phyloP scores from a whole-genome alignment of 192 early-diverging fungal species.

The Entophlyctis luteolus region DNA sequence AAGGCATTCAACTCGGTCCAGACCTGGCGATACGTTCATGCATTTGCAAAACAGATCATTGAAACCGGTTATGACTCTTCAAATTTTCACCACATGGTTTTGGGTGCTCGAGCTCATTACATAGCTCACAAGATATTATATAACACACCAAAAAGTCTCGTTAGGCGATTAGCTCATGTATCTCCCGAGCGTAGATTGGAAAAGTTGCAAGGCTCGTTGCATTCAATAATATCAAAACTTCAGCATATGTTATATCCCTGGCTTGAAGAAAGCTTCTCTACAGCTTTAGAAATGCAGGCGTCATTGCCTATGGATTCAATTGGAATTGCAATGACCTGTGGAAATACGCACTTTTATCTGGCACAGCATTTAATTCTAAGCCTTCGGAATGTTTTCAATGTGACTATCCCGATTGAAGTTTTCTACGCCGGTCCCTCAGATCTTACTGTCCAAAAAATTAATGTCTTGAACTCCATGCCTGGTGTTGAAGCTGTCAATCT shows the following conservation, averaged over 20 bases:
- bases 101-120: not conserved
- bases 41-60: not conserved
- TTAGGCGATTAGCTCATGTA: too few relatives aligned
- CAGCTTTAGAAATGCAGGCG: not conserved
- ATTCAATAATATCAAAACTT: not conserved
- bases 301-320: too few relatives aligned
- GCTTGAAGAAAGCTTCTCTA: not conserved
- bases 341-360: not conserved
- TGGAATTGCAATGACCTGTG: conserved; percentile 16
- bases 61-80: not conserved
- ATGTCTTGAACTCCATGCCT: not conserved
- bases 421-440: not conserved
- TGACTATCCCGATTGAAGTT: not conserved
- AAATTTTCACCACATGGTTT: not conserved
- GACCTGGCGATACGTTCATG: not conserved
- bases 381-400: not conserved
- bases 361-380: not conserved
- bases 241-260: not conserved
- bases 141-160: not conserved
- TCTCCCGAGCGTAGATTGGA: too few relatives aligned
- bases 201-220: not conserved
- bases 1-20: too few relatives aligned
- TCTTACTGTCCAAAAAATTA: not conserved
- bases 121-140: not conserved
- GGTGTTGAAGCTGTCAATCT: not conserved